A percentile compares a stretch with the other conserved stretches of the same genome.
Evolutionary conservation across 2,329 filamentous ascomycete genomes (phyloP).

Genomic region (Calonectria pteridis): DNA sequence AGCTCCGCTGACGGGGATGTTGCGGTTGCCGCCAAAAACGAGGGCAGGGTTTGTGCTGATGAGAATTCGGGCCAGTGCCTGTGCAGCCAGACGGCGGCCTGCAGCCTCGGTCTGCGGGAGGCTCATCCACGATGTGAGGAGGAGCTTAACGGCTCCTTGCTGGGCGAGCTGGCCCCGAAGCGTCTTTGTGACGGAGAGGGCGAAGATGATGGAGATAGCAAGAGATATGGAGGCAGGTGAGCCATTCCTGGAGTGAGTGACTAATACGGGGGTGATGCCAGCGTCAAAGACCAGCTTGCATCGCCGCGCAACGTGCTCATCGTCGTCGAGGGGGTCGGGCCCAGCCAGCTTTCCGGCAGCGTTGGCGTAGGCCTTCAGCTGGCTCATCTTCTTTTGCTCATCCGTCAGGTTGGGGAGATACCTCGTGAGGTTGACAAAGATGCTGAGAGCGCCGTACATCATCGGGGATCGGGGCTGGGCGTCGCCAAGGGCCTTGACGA

Average conservation of each 20-base stretch:
- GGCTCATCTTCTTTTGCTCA: conserved; percentile 90
- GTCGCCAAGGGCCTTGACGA: conserved; percentile 73
- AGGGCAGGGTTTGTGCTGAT: conserved; percentile 88
- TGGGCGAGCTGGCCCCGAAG: conserved; percentile 86
- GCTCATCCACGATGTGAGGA: conserved; percentile 78
- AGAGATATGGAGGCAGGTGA: conserved; percentile 79
- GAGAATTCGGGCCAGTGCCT: conserved; percentile 85
- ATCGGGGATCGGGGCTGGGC: conserved; percentile 75
- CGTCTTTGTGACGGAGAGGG: conserved; percentile 79
- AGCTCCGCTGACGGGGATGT: conserved; percentile 81
- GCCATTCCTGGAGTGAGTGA: conserved; percentile 79
- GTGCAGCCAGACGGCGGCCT: conserved; percentile 74
- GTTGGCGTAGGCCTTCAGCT: conserved; percentile 95
- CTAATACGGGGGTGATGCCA: conserved; percentile 81
- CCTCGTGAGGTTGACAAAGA: conserved; percentile 85
- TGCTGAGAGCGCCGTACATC: conserved; percentile 87
- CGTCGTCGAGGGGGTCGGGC: conserved; percentile 78
- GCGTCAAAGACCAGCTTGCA: conserved; percentile 85
- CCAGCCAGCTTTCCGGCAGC: conserved; percentile 76
- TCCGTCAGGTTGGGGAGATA: conserved; percentile 85
- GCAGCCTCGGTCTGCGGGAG: conserved; percentile 65
- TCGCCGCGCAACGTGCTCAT: conserved; percentile 79
- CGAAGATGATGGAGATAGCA: conserved; percentile 80
- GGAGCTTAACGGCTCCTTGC: conserved; percentile 90
- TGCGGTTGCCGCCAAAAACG: conserved; percentile 83